Evolutionary conservation across 768 basidiomycete genomes (phyloP).

Genomic region (Pisolithus tinctorius): DNA sequence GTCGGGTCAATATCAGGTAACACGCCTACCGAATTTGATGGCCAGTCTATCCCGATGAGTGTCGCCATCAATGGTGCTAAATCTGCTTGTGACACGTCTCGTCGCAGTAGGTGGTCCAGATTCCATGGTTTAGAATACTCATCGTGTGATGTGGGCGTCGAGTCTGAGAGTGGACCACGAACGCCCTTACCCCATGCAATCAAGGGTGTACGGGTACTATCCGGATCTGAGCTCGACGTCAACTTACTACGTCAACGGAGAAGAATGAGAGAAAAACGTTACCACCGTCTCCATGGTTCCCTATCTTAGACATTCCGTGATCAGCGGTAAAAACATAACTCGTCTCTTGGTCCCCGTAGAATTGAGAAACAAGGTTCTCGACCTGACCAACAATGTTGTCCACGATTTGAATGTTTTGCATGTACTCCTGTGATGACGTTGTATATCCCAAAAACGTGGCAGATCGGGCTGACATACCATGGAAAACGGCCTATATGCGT

Average conservation of each 20-base stretch:
- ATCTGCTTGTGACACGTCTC: slow-evolving; percentile 82
- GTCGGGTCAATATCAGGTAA: slow-evolving; percentile 67
- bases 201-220: slow-evolving; percentile 81
- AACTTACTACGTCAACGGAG: background rate
- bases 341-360: slow-evolving; percentile 64
- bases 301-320: slow-evolving; percentile 85
- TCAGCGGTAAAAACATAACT: slow-evolving; percentile 81
- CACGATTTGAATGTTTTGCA: slow-evolving; percentile 76
- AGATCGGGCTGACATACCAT: slow-evolving; percentile 34
- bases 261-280: slow-evolving; percentile 13
- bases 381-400: slow-evolving; percentile 66
- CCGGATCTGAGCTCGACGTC: slow-evolving; percentile 52
- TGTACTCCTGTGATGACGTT: slow-evolving; percentile 58
- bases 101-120: slow-evolving; percentile 49
- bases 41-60: slow-evolving; percentile 66
- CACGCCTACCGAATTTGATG: slow-evolving; percentile 78
- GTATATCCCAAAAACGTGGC: background rate
- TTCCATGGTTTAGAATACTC: slow-evolving; percentile 61
- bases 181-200: slow-evolving; percentile 79
- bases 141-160: slow-evolving; percentile 56
- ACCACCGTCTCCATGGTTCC: slow-evolving; percentile 89
- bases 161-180: slow-evolving; percentile 58
- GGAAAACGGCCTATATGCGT: slow-evolving; percentile 80
- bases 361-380: slow-evolving; percentile 53
- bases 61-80: slow-evolving; percentile 73